phyloP scores from a whole-genome alignment of 148 eudicot species.

The Cornus kousa region DNA sequence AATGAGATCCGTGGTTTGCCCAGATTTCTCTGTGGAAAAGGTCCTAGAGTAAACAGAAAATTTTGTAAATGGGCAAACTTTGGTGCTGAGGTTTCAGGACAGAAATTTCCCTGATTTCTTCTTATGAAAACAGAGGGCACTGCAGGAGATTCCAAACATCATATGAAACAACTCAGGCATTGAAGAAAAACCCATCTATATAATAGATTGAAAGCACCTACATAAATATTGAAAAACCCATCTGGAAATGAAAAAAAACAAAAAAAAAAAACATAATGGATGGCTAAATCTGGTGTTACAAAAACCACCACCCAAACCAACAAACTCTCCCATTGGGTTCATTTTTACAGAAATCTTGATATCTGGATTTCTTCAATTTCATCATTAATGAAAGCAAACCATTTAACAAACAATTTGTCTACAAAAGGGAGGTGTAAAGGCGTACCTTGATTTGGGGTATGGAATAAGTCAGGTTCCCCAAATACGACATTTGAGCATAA shows the following conservation, averaged over 20 bases:
- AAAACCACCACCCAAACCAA: background rate
- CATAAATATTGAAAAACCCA: background rate
- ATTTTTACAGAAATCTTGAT: background rate
- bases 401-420: background rate
- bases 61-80: background rate
- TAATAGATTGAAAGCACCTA: background rate
- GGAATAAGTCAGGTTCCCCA: slow-evolving; percentile 80
- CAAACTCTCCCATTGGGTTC: background rate
- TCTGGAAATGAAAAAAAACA: too few relatives aligned
- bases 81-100: background rate
- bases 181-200: background rate
- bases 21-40: background rate
- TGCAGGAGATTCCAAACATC: background rate
- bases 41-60: background rate
- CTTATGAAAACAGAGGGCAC: background rate
- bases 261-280: too few relatives aligned
- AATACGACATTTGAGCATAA: slow-evolving; percentile 83
- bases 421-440: background rate
- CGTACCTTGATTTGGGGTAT: slow-evolving; percentile 85
- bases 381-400: background rate
- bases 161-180: background rate
- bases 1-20: background rate
- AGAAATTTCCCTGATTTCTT: background rate
- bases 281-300: slow-evolving; percentile 3
- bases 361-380: background rate